These are phyloP conservation scores for Pseudogymnoascus sp. DNA, from an alignment of 2,329 filamentous ascomycete genomes.

Conservation along the genomic window DNA sequence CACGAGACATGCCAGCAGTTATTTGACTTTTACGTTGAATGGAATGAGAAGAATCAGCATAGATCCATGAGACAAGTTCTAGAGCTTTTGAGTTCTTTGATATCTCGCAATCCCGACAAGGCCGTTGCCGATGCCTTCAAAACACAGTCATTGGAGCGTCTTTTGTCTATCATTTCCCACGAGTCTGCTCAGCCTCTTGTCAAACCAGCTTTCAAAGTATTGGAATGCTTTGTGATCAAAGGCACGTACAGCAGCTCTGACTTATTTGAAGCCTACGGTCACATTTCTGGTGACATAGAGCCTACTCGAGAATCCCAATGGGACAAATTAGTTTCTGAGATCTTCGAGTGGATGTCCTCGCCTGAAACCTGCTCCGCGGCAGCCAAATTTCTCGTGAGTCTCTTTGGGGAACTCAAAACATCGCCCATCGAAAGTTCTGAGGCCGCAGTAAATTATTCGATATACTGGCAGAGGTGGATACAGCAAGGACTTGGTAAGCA, in stretches of 20 bases:
- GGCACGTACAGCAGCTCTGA: conserved; percentile 31
- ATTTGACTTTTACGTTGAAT: conserved; percentile 58
- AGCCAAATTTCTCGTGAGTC: conserved; percentile 52
- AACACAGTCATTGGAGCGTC: conserved; percentile 40
- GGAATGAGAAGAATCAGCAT: conserved; percentile 60
- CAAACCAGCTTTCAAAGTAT: conserved; percentile 61
- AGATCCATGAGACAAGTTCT: conserved; percentile 57
- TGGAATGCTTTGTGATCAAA: conserved; percentile 61
- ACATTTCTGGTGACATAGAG: conserved; percentile 14
- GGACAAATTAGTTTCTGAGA: conserved; percentile 42
- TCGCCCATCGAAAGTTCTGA: conserved; percentile 22
- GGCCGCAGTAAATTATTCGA: conserved; percentile 31
- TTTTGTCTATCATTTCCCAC: conserved; percentile 53
- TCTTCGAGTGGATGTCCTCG: conserved; percentile 50
- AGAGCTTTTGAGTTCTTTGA: conserved; percentile 47
- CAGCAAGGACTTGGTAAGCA: conserved; percentile 42
- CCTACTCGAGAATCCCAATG: conserved; percentile 33
- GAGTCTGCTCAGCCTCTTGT: conserved; percentile 56
- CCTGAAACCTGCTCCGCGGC: conserved; percentile 53
- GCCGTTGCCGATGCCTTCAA: conserved; percentile 38
- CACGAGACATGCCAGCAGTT: conserved; percentile 41
- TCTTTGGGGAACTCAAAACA: conserved; percentile 41
- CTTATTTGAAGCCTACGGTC: conserved; percentile 3
- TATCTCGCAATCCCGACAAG: conserved; percentile 42
- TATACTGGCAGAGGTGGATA: conserved; percentile 50